These are phyloP conservation scores for Trifolium subterraneum DNA, from an alignment of 306 rosid genomes.

Conservation along the genomic window DNA sequence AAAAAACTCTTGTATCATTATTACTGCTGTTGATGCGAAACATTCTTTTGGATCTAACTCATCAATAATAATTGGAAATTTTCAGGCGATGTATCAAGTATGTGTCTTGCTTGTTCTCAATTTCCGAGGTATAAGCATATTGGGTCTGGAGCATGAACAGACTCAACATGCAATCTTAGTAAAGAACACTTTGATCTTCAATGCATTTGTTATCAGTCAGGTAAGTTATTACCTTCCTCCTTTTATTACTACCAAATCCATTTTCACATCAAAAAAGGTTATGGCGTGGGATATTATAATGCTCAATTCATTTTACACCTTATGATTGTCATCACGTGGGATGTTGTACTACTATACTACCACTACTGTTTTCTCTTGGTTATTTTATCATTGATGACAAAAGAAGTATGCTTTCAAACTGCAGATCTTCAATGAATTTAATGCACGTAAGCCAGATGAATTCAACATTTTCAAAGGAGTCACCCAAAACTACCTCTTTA, in stretches of 20 bases:
- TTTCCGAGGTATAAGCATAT: constrained; percentile 72
- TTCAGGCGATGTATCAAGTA: constrained; percentile 92
- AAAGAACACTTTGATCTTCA: constrained; percentile 92
- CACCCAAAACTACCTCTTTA: constrained; percentile 71
- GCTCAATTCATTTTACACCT: constrained; percentile 16
- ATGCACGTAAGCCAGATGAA: constrained; percentile 96
- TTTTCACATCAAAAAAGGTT: constrained; percentile 9
- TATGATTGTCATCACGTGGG: not conserved
- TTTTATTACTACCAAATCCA: constrained; percentile 18
- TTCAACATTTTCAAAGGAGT: constrained; percentile 80
- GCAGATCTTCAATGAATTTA: constrained; percentile 94
- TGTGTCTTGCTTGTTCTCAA: constrained; percentile 78
- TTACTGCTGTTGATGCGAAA: not conserved
- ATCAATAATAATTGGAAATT: constrained; percentile 32
- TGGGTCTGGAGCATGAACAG: constrained; percentile 49
- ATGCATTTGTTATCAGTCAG: constrained; percentile 91
- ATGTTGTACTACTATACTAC: not conserved
- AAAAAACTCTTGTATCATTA: not conserved
- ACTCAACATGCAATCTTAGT: constrained; percentile 53
- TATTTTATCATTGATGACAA: constrained; percentile 29
- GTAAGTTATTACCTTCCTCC: constrained; percentile 57
- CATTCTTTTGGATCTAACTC: constrained; percentile 21
- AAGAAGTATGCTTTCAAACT: constrained; percentile 32
- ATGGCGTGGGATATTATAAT: constrained; percentile 6
- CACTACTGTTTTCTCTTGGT: not conserved